Evolutionary conservation across 805 yeast genomes (phyloP), one percentile per base, ranked within the genome.

Genomic region (Starmerella sirachaensis): DNA sequence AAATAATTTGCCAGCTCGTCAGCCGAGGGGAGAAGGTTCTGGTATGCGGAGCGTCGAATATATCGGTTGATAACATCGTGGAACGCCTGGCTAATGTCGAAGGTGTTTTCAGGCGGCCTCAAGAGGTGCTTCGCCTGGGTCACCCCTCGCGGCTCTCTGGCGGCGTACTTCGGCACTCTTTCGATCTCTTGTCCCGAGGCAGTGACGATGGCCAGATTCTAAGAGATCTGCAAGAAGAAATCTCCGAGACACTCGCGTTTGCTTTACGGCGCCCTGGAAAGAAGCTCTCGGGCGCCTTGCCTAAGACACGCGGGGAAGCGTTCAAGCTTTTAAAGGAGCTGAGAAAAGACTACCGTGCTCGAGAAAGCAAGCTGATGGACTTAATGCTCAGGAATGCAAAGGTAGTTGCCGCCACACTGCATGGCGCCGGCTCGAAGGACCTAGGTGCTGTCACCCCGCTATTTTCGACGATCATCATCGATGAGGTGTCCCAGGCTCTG

Each of bases 21-120:
- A 62, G 61, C 7, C 38, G 33, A 2, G 70, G 71, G 6, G 65
- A 70, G 43, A 57, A 85, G 31, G 76, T 88, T 0, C 61, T 88
- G 20, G 86, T 88, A 0, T 86, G 96, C 61, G 96, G 95, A 0
- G 94, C 97, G 0, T 85, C 96, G 0, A 88, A 88, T 55, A 76
- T 85, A 12, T 74, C 95, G 1, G 93, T 86, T 1, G 97, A 88
- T 56, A 88, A 32, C 14, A 23, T 32, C 18, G 35, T 32, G n/a
- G 35, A 32, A 16, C 35, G 35, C 93, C 22, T 32, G 12, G 35
- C 35, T 0, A 79, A 88, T 12, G 58, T 86, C 33, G 96, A 88
- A 56, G 63, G 96, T 41, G 57, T 88, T 17, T 58, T 66, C 6
- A 22, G 24, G 5, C 23, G 31, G 1, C 53, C 66, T 28, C 64